Percentiles rank a stretch among this genome's conserved stretches.
Conservation (phyloP, 495 filamentous ascomycete genomes). For the Hyaloscypha finlandica region DNA sequence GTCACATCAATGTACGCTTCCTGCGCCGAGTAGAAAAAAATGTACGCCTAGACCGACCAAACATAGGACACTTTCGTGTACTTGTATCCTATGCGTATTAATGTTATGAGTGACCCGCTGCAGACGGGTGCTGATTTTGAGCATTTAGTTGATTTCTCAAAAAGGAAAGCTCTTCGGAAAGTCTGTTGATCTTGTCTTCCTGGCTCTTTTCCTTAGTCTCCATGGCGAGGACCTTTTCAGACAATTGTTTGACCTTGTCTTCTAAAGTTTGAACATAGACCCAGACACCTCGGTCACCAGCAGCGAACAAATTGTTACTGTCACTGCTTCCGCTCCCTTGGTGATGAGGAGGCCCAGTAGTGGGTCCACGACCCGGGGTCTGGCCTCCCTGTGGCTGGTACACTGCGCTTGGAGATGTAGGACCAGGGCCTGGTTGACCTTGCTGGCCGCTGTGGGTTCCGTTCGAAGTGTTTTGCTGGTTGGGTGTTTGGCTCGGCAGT, state of each 20-base stretch:
- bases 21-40: constrained; percentile 28
- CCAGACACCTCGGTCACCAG: constrained; percentile 46
- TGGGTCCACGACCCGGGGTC: constrained; percentile 14
- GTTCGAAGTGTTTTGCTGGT: constrained; percentile 23
- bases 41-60: constrained; percentile 16
- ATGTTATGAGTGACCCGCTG: constrained; percentile 26
- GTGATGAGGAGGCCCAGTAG: constrained; percentile 26
- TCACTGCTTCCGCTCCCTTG: constrained; percentile 39
- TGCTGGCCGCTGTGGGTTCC: constrained; percentile 19
- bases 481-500: constrained; percentile 41
- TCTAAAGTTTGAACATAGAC: constrained; percentile 53
- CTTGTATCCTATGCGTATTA: constrained; percentile 25
- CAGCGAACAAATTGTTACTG: constrained; percentile 45
- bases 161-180: constrained; percentile 39
- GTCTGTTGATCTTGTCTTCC: constrained; percentile 41
- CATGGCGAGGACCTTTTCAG: constrained; percentile 40
- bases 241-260: constrained; percentile 44
- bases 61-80: constrained; percentile 30
- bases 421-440: constrained; percentile 29
- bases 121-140: constrained; percentile 17
- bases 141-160: constrained; percentile 36
- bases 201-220: constrained; percentile 41
- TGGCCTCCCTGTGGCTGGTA: constrained; percentile 25
- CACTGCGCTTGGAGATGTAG: constrained; percentile 23
- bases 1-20: constrained; percentile 26